These are phyloP conservation scores for Allomyces macrogynus DNA, from an alignment of 192 early-diverging fungal genomes.

Conservation along the genomic window DNA sequence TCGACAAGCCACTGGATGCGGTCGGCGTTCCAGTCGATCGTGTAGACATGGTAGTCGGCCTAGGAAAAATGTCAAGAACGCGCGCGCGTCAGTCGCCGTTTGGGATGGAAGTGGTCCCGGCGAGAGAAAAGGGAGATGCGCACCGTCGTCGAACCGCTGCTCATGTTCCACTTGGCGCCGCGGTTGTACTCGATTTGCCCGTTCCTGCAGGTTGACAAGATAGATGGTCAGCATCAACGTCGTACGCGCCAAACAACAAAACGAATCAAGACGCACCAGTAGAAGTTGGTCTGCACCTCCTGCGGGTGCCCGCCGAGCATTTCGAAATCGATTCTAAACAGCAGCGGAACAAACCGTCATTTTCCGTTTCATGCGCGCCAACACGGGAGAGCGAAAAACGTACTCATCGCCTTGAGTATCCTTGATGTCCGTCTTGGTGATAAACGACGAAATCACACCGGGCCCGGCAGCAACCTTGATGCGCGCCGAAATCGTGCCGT, in stretches of 20 bases:
- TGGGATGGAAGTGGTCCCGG: too few species aligned
- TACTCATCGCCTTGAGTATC: constrained; percentile 34
- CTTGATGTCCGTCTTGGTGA: constrained; percentile 19
- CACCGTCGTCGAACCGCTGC: constrained; percentile 1
- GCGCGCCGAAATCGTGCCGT: constrained; percentile 31
- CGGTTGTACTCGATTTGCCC: constrained; percentile 31
- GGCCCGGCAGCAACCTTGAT: constrained; percentile 9
- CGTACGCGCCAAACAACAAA: background rate
- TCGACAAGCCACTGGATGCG: too few species aligned
- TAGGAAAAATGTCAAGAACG: background rate
- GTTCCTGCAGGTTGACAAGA: constrained; percentile 5
- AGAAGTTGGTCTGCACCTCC: constrained; percentile 41
- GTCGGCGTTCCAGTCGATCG: too few species aligned
- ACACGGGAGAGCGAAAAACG: background rate
- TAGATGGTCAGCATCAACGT: background rate
- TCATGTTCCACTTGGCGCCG: constrained; percentile 13
- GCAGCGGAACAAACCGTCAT: too few species aligned
- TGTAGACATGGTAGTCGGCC: too few species aligned
- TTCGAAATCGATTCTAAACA: constrained; percentile 32
- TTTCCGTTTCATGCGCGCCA: too few species aligned
- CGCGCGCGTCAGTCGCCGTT: background rate
- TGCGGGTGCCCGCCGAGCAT: constrained; percentile 26
- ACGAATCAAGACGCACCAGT: constrained; percentile 7
- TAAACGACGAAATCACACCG: constrained; percentile 38
- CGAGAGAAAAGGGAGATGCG: too few species aligned